These are phyloP conservation scores for Pistacia integerrima DNA, from an alignment of 345 rosid genomes.

Conservation along the genomic window DNA sequence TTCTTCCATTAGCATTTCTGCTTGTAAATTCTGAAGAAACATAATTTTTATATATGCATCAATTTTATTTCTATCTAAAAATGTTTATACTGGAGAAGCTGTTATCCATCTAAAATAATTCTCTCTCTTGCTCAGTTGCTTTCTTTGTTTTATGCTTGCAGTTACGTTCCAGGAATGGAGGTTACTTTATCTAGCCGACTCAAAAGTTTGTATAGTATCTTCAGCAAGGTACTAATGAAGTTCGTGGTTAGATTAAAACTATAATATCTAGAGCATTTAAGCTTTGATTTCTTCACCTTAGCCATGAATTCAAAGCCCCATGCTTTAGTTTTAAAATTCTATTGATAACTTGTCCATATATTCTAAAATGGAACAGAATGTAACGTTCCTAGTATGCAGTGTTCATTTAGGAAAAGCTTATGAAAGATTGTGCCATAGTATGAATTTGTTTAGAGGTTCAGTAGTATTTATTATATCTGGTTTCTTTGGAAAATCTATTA, in stretches of 20 bases:
- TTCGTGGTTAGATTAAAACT: slow-evolving; percentile 6
- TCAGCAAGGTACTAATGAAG: slow-evolving; percentile 55
- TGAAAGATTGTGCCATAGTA: not conserved
- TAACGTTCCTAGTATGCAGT: not conserved
- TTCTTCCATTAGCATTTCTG: slow-evolving; percentile 16
- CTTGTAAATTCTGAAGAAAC: slow-evolving; percentile 16
- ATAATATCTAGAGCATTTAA: not conserved
- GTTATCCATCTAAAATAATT: slow-evolving; percentile 10
- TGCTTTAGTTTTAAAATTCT: not conserved
- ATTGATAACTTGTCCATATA: slow-evolving; percentile 1
- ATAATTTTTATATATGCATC: not conserved
- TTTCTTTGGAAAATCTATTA: not conserved
- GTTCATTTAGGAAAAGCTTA: not conserved
- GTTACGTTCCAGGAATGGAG: slow-evolving; percentile 84
- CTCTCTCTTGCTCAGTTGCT: slow-evolving; percentile 10
- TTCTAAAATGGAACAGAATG: not conserved
- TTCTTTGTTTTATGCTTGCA: slow-evolving; percentile 29
- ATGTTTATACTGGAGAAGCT: not conserved
- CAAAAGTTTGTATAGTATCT: slow-evolving; percentile 68
- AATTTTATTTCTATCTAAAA: not conserved
- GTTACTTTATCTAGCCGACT: slow-evolving; percentile 67
- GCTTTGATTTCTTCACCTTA: not conserved
- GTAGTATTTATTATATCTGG: not conserved
- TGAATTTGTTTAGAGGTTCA: not conserved
- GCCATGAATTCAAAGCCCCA: not conserved